Conservation (phyloP, 1,139 yeast genomes). For the Meyerozyma sp. region DNA sequence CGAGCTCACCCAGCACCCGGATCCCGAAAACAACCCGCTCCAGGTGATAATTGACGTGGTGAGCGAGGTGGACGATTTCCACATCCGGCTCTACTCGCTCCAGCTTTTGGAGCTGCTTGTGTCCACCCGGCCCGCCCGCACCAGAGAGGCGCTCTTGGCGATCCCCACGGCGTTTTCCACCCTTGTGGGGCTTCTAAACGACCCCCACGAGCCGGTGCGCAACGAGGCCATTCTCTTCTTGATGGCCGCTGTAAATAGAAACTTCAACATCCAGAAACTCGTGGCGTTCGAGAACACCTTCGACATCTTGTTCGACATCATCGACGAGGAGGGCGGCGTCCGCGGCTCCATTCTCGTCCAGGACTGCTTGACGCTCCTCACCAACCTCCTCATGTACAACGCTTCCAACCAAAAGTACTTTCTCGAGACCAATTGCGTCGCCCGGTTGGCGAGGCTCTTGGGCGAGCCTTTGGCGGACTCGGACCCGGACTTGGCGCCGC, state of each 20-base stretch:
- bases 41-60: slow-evolving; percentile 44
- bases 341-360: slow-evolving; percentile 88
- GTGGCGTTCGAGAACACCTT: slow-evolving; percentile 95
- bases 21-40: slow-evolving; percentile 50
- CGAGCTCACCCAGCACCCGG: slow-evolving; percentile 65
- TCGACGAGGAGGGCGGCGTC: slow-evolving; percentile 84
- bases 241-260: slow-evolving; percentile 76
- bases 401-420: slow-evolving; percentile 88
- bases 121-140: slow-evolving; percentile 66
- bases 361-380: slow-evolving; percentile 75
- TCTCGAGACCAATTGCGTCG: slow-evolving; percentile 76
- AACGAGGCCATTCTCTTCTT: slow-evolving; percentile 83
- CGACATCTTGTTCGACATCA: slow-evolving; percentile 70
- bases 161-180: slow-evolving; percentile 80
- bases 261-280: slow-evolving; percentile 82
- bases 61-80: slow-evolving; percentile 57
- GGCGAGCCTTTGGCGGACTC: slow-evolving; percentile 49
- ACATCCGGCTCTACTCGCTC: slow-evolving; percentile 70
- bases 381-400: slow-evolving; percentile 72
- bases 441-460: slow-evolving; percentile 56
- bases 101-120: slow-evolving; percentile 83
- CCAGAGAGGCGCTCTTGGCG: slow-evolving; percentile 68
- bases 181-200: slow-evolving; percentile 64
- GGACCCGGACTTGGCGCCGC: slow-evolving; percentile 14
- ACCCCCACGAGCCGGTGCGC: slow-evolving; percentile 79